Base-by-base conservation (phyloP, 23 red algal species). In the Gracilaria caudata region DNA sequence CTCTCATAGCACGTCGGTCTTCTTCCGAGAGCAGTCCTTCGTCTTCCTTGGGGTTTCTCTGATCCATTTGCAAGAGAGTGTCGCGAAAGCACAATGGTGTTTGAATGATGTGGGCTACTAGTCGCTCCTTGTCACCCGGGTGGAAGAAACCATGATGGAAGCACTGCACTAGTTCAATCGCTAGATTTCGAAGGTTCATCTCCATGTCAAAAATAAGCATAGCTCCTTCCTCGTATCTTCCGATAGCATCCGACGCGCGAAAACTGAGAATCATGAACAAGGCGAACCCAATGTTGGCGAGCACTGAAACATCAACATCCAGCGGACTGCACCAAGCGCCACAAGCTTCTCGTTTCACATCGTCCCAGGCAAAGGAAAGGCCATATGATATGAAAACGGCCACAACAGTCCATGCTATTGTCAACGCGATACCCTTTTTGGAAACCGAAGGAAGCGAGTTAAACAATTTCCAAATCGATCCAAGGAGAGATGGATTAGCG, bases 241-340 rank as follows among this genome's bases (percentile, higher is more conserved):
- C 64, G 37, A 86, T 73, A 7, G 82, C 82, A 37, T 86, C 82
- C 11, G 82, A 86, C 13, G 82, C 82, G 7, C 82, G 63, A 20
- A 86, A 86, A 41, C 56, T 73, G 25, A 86, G 63, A 57, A 86
- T 86, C 44, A 86, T 70, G 51, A 86, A 86, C 32, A 86, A 64
- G 0, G 82, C 82, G 36, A 86, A 86, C 23, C 82, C 82, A 33
- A 86, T 76, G 19, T 86, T 66, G 23, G 53, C 64, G 45, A 86
- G 39, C 24, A 86, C 82, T 14, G 44, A 40, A 47, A 56, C 65
- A 12, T 86, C 29, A 29, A 86, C 82, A 17, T 86, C 82, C 0
- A 86, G 36, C 9, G 82, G 82, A 57, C 82, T 86, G 32, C 82
- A 86, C 82, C 82, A 86, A 0, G 43, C 43, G 17, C 23, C 41